Conservation (phyloP, 306 rosid genomes). For the Amphicarpaea edgeworthii region DNA sequence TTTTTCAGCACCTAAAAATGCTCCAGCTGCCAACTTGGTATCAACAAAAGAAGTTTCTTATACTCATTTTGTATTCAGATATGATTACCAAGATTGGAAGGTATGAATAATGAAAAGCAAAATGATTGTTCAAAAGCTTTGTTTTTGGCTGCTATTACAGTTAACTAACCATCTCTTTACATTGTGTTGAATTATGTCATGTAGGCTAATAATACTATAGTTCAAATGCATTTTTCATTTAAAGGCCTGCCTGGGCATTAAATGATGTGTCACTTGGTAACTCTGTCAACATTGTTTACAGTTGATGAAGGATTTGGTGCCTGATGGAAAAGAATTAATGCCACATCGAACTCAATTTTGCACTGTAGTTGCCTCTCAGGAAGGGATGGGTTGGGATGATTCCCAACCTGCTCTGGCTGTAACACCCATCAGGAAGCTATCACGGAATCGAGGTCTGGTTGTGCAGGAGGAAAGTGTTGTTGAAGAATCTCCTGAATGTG, state of each 20-base stretch:
- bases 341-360: slow-evolving; percentile 55
- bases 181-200: slow-evolving; percentile 18
- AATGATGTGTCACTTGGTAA: background rate
- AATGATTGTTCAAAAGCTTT: background rate
- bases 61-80: slow-evolving; percentile 82
- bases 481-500: slow-evolving; percentile 63
- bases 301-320: slow-evolving; percentile 68
- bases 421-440: slow-evolving; percentile 72
- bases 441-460: slow-evolving; percentile 69
- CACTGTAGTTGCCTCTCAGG: slow-evolving; percentile 32
- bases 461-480: slow-evolving; percentile 60
- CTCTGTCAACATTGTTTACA: slow-evolving; percentile 50
- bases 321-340: slow-evolving; percentile 80
- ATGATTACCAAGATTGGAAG: slow-evolving; percentile 88
- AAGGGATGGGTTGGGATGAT: slow-evolving; percentile 31
- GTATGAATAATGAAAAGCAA: slow-evolving; percentile 50
- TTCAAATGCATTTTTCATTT: slow-evolving; percentile 25
- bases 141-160: background rate
- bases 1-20: slow-evolving; percentile 78
- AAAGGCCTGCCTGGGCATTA: background rate
- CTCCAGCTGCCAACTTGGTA: slow-evolving; percentile 61
- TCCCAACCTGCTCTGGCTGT: slow-evolving; percentile 48
- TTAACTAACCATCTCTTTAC: background rate
- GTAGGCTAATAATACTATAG: slow-evolving; percentile 10
- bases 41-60: slow-evolving; percentile 62